phyloP scores from a whole-genome alignment of 208 protist genomes.

The Wallacemonas collosoma region DNA sequence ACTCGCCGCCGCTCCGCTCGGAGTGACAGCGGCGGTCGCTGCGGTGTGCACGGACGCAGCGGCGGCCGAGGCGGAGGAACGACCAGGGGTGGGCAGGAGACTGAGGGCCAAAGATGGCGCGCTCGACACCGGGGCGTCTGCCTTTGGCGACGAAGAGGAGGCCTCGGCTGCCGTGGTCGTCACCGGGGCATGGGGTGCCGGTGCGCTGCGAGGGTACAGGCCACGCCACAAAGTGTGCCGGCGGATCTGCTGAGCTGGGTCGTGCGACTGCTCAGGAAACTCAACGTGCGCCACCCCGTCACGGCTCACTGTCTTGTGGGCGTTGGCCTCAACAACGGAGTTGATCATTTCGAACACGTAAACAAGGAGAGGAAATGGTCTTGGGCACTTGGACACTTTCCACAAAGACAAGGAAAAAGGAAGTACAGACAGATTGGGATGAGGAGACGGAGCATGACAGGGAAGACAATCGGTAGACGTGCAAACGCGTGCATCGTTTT shows the following conservation, averaged over 20 bases:
- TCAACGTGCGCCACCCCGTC: constrained; percentile 1
- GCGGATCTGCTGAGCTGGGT: constrained; percentile 33
- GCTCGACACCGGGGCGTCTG: neutral
- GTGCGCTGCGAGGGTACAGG: constrained; percentile 42
- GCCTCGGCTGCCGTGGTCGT: neutral
- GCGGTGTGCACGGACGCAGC: neutral
- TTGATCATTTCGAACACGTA: neutral
- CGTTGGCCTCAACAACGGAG: neutral
- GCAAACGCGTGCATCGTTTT: neutral
- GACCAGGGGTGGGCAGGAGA: neutral
- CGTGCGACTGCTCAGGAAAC: constrained; percentile 21
- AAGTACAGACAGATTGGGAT: neutral
- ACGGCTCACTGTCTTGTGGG: neutral
- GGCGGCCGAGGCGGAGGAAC: neutral
- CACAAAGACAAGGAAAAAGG: too few relatives aligned
- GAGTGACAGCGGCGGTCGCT: neutral
- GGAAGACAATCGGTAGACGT: neutral
- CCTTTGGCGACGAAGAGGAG: too few relatives aligned
- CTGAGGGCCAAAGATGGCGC: constrained; percentile 8
- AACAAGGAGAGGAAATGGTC: neutral
- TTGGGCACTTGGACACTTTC: too few relatives aligned
- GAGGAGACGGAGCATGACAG: constrained; percentile 1
- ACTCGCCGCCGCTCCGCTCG: neutral
- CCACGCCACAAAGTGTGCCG: constrained; percentile 41
- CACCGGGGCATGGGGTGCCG: constrained; percentile 13